Evolutionary conservation across 305 asterid genomes (phyloP).

Genomic region (Andrographis paniculata): DNA sequence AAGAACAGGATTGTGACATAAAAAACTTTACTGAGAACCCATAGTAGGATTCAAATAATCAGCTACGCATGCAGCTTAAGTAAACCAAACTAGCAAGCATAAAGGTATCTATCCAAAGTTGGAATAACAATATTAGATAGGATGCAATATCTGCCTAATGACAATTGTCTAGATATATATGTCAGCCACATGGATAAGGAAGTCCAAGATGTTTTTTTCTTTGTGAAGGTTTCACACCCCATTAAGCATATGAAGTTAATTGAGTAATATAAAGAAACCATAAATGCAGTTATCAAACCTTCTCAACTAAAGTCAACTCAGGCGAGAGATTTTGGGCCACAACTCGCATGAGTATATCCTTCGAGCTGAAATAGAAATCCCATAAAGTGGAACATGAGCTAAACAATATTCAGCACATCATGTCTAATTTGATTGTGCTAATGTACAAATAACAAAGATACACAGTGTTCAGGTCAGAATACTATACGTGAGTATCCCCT

Average conservation of each 20-base stretch:
- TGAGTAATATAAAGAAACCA: conserved; percentile 4
- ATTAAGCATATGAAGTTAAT: conserved; percentile 3
- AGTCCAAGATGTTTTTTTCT: no score
- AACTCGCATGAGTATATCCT: conserved; percentile 83
- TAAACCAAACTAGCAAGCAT: no score
- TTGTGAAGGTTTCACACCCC: no score
- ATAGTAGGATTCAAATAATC: no score
- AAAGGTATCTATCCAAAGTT: no score
- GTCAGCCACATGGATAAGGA: no score
- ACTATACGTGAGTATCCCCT: conserved; percentile 91
- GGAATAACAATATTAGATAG: no score
- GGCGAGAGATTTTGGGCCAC: conserved; percentile 89
- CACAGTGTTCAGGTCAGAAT: neutral
- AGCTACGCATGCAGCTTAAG: no score
- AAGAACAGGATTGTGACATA: no score
- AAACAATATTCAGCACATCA: conserved; percentile 9
- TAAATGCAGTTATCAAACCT: conserved; percentile 37
- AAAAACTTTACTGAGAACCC: no score
- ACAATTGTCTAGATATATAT: no score
- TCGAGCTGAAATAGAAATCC: conserved; percentile 55
- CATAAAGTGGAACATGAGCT: conserved; percentile 21
- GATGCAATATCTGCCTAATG: no score
- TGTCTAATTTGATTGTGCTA: neutral
- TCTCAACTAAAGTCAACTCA: conserved; percentile 75
- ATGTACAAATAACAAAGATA: neutral